Base-by-base conservation (phyloP, 176 grass and related monocot species). In the Rhynchospora breviuscula region DNA sequence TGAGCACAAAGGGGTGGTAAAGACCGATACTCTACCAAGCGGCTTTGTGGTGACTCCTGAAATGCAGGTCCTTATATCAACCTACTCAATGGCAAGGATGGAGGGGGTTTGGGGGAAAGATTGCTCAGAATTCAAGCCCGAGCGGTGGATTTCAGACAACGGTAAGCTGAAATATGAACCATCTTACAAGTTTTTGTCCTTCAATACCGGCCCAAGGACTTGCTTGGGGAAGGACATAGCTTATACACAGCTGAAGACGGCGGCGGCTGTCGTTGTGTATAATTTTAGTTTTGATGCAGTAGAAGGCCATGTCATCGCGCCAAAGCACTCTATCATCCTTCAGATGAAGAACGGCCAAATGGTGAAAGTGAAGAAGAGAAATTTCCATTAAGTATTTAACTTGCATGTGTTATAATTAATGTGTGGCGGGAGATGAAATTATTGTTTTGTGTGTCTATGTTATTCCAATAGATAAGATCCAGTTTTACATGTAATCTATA, bases 221-320 rank as follows among this genome's bases (percentile, higher is more conserved):
- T 94, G 95, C 81, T 87, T 93, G 49, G 95, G 92, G 66, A 98
- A 98, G 89, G 90, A 98, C 44, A 83, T 94, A 78, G 95, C 90
- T 14, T 91, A 94, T 80, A 87, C 90, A n/a, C 92, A 91, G 92
- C 85, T 98, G 89, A 98, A 98, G 79, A 47, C 81, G 2, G 89
- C 67, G 13, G 92, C 77, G 8, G 87, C 87, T 0, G 89, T 89
- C 44, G 83, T 94, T 68, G 68, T 94, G 9, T 94, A 88, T 86
- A 94, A 94, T 59, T 97, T 97, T 83, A 52, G 63, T 14, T 84
- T 91, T 5, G 87, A 91, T 83, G 65, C 63, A 10, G 85, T 87
- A 17, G 57, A 90, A 40, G 94, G 90, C 0, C 90, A 92, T 71
- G 92, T 60, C 31, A 90, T 92, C 0, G 72, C 89, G 69, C 94